A percentile compares a stretch with the other conserved stretches of the same genome.
phyloP scores from a whole-genome alignment of 164 flowering plant genomes.

The Warburgia ugandensis region DNA sequence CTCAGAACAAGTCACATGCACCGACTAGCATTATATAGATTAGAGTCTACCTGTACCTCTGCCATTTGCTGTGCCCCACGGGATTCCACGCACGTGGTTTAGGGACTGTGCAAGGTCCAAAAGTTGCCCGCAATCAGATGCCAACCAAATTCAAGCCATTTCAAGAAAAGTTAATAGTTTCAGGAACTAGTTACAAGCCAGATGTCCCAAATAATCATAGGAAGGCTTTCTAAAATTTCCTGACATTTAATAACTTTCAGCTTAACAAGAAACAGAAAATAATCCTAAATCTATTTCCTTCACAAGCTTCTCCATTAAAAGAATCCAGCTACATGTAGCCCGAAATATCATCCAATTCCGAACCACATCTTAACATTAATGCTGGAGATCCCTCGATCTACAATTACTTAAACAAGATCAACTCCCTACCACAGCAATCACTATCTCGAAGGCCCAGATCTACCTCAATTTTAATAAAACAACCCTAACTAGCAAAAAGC shows the following conservation, averaged over 20 bases:
- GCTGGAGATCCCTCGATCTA: constrained; percentile 4
- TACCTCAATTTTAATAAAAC: constrained; percentile 12
- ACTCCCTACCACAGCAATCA: not conserved
- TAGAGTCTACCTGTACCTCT: constrained; percentile 36
- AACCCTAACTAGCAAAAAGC: too few species aligned
- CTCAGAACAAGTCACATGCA: not conserved
- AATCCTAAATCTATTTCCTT: too few species aligned
- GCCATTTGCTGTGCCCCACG: constrained; percentile 92
- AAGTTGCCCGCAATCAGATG: constrained; percentile 91
- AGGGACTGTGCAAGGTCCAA: constrained; percentile 78
- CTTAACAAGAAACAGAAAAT: too few species aligned
- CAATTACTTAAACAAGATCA: constrained; percentile 5
- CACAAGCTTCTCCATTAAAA: too few species aligned
- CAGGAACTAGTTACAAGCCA: constrained; percentile 1
- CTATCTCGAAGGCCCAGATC: constrained; percentile 11
- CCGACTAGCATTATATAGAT: not conserved
- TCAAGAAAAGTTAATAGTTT: not conserved
- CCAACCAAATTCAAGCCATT: constrained; percentile 7
- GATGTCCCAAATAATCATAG: too few species aligned
- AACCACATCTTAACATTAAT: not conserved
- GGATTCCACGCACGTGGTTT: constrained; percentile 96
- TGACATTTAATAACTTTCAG: too few species aligned
- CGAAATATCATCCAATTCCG: not conserved
- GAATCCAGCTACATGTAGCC: not conserved
- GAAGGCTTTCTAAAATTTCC: too few species aligned